Base-by-base conservation (phyloP, 257 asterid genomes). In the Lantana camara region DNA sequence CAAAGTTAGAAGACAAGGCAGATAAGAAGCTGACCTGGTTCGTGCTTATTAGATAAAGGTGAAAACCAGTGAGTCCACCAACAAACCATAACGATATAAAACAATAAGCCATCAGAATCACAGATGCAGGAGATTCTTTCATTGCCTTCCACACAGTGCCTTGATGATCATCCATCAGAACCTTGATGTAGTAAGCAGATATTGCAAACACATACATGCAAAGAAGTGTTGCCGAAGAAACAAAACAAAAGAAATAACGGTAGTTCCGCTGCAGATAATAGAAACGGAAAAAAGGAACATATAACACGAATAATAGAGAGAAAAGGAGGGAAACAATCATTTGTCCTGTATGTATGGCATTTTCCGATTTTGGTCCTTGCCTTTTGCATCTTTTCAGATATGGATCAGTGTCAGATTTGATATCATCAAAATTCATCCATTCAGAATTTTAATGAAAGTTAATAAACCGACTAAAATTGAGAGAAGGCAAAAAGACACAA, bases 41-140 rank as follows among this genome's bases (percentile, higher is more conserved):
- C 3, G 96, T 79, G 83, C 95, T 80, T 50, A 90, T 88, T 32
- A 94, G 93, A 75, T 90, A 94, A 51, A 80, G 86, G 77, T 94
- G 99, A 77, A 94, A 94, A 64, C 96, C 97, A 54, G 99, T 85
- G 68, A 94, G 96, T 27, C 99, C 99, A 63, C 99, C 99, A 69
- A 94, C 98, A 77, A 94, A 94, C 99, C 99, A 94, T 57, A 94
- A 79, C 75, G 98, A 83, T 70, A 91, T 84, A 69, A 94, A 94
- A 78, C 99, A 80, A 68, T 84, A 94, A 22, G 66, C 87, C 99
- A 90, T 88, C 60, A 94, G 73, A 82, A 88, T 45, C 23, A 86
- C 91, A 0, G 96, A 86, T 30, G 96, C 96, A 60, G 99, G 99
- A 70, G 98, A 94, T 74, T 86, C 90, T 79, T 79, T 90, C 95